Percentiles rank a stretch among this genome's conserved stretches.
Conservation (phyloP, 2,329 filamentous ascomycete species). For the Huntiella abstrusa region DNA sequence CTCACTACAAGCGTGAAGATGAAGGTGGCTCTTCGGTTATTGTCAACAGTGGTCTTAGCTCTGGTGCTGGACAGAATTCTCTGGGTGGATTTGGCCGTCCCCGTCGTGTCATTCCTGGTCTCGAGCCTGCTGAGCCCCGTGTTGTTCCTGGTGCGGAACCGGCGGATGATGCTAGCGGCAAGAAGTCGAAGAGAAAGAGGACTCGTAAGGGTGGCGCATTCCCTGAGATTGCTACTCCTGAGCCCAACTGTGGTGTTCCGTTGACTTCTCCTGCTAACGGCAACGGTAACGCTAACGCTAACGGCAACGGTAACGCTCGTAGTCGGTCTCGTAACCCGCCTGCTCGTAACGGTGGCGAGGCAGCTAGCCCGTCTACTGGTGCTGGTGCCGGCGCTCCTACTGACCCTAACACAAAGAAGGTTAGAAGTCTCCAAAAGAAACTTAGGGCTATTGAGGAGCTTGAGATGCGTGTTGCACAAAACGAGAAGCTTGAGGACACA, state of each 20-base stretch:
- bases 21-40: slow-evolving; percentile 82
- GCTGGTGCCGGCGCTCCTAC: slow-evolving; percentile 21
- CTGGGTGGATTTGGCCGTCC: slow-evolving; percentile 63
- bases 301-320: slow-evolving; percentile 23
- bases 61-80: slow-evolving; percentile 24
- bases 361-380: slow-evolving; percentile 11
- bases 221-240: slow-evolving; percentile 39
- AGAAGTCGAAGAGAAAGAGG: slow-evolving; percentile 99
- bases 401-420: slow-evolving; percentile 80
- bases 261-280: slow-evolving; percentile 30
- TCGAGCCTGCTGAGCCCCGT: slow-evolving; percentile 55
- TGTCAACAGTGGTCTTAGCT: slow-evolving; percentile 46
- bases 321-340: slow-evolving; percentile 35
- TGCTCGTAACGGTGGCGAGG: neutral
- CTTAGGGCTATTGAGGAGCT: slow-evolving; percentile 93
- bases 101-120: slow-evolving; percentile 70
- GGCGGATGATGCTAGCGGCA: slow-evolving; percentile 58
- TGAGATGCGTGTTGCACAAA: slow-evolving; percentile 85
- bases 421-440: slow-evolving; percentile 87
- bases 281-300: slow-evolving; percentile 20
- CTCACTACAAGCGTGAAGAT: slow-evolving; percentile 95
- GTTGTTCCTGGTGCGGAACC: slow-evolving; percentile 45
- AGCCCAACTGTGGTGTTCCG: slow-evolving; percentile 27
- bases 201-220: slow-evolving; percentile 69
- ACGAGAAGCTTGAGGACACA: slow-evolving; percentile 94